Conservation (phyloP, 2,329 filamentous ascomycete genomes). For the Orbilia blumenaviensis region DNA sequence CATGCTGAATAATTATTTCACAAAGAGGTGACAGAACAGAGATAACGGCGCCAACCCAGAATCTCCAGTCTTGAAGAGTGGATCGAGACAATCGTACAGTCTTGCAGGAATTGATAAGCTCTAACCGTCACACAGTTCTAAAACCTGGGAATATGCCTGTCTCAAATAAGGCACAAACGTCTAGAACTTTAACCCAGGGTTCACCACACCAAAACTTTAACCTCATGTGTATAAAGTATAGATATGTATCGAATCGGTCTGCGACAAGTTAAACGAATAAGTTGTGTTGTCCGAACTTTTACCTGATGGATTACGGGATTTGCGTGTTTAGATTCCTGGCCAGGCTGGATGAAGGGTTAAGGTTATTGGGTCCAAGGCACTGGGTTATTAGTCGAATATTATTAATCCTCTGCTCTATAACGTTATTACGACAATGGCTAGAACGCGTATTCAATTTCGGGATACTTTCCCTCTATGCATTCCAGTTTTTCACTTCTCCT, state of each 20-base stretch:
- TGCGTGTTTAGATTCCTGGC: neutral
- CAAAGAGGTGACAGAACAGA: neutral
- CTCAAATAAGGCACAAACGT: neutral
- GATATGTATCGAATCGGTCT: neutral
- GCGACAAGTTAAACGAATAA: neutral
- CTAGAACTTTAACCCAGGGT: conserved; percentile 9
- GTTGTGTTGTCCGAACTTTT: neutral
- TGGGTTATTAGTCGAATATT: too few relatives aligned
- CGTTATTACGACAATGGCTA: neutral
- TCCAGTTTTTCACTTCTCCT: neutral
- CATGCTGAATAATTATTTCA: neutral
- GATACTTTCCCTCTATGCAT: neutral
- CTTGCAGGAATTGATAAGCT: conserved; percentile 2
- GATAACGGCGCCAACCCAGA: neutral
- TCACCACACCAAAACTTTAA: too few relatives aligned
- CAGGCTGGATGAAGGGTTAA: neutral
- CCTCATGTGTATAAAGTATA: too few relatives aligned
- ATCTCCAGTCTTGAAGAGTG: neutral
- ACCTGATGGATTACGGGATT: too few relatives aligned
- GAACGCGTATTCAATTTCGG: conserved; percentile 13
- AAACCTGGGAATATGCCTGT: too few relatives aligned
- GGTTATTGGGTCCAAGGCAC: neutral
- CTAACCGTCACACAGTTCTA: neutral
- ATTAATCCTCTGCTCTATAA: neutral
- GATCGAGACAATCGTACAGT: neutral